Base-by-base conservation (phyloP, 2,329 filamentous ascomycete genomes). In the Pseudomassariella vexata region DNA sequence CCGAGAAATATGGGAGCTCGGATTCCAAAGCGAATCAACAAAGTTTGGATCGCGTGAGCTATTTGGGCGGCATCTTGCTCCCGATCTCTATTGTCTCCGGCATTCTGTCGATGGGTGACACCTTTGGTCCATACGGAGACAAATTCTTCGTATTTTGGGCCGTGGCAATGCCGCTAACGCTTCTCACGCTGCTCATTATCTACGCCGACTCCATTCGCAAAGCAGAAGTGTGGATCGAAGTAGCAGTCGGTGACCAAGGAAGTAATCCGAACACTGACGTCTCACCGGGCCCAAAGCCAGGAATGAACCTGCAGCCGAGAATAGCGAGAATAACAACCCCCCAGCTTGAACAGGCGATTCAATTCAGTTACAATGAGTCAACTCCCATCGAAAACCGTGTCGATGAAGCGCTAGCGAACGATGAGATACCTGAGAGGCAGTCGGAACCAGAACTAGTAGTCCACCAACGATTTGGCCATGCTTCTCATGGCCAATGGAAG, bases 121-220 rank as follows among this genome's bases (percentile, higher is more conserved):
- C 56, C 1, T 72, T 61, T 40, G 59, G 58, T 0, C 66, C 68
- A 0, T 56, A 51, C n/a, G 55, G 56, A 1, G 19, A 39, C 11
- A 47, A 48, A 12, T 71, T 71, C 47, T 72, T 57, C 56, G 56
- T 72, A 0, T 72, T 70, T 37, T 72, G 68, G 68, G 58, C 59
- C 2, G 53, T 56, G 3, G 55, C 60, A 3, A 44, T 62, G 0
- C 56, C 66, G 4, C 53, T 64, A 1, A 53, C 57, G 3, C 34
- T 60, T 10, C 7, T 63, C 2, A 59, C 60, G 0, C 32, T 71
- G 2, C 38, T 62, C 4, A 41, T 70, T 34, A 68, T 72, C 34
- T 68, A 71, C 42, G 59, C 66, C 7, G 68, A 72, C 38, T 60
- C 61, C 24, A 55, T 71, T 26, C 59, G 68, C 24, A 60, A 52